Percentiles rank a stretch among this genome's conserved stretches.
These are phyloP conservation scores for Athelia psychrophila DNA, from an alignment of 1,284 basidiomycete species.

Conservation along the genomic window DNA sequence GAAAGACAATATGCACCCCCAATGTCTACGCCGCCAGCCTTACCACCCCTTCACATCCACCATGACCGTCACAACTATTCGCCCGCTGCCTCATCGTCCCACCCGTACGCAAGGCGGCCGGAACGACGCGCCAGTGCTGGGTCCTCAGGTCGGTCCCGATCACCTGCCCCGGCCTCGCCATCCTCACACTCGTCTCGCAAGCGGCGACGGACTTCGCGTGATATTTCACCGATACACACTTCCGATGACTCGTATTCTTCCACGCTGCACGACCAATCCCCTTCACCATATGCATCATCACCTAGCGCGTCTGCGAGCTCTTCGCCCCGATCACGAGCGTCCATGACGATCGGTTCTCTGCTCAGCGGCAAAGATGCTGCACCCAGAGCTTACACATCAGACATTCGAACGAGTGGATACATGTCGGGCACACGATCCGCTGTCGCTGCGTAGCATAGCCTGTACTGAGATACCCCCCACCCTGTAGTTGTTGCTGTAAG, in stretches of 20 bases:
- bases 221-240: conserved; percentile 22
- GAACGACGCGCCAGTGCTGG: no score
- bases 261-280: conserved; percentile 36
- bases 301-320: conserved; percentile 39
- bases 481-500: no score
- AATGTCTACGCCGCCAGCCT: not conserved
- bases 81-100: not conserved
- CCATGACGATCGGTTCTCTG: conserved; percentile 50
- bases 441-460: no score
- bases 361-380: conserved; percentile 14
- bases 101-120: no score
- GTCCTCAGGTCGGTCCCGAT: not conserved
- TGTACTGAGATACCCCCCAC: no score
- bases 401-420: no score
- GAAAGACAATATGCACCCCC: not conserved
- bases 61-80: not conserved
- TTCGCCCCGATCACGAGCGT: conserved; percentile 43
- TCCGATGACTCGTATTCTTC: conserved; percentile 32
- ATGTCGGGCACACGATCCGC: no score
- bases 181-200: conserved; percentile 17
- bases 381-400: not conserved
- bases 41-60: not conserved
- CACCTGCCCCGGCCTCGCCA: conserved; percentile 6
- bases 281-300: conserved; percentile 47
- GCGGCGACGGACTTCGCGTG: conserved; percentile 20